These are phyloP conservation scores for Backusella liffmaniae DNA, from an alignment of 192 early-diverging fungal species.

Conservation along the genomic window DNA sequence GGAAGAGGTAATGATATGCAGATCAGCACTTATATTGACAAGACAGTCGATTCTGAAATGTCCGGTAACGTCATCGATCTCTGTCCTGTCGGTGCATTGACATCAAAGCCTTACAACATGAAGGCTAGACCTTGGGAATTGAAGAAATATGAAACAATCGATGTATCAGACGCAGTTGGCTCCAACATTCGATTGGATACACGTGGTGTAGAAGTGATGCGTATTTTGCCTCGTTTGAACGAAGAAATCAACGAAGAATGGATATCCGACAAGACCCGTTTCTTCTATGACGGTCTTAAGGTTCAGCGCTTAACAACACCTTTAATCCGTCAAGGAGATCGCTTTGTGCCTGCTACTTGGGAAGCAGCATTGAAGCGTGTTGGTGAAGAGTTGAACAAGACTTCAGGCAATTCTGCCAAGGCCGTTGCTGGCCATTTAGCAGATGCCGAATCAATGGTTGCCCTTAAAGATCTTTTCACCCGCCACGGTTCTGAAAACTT, in stretches of 20 bases:
- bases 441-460: constrained; percentile 90
- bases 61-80: constrained; percentile 97
- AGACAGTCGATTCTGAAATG: constrained; percentile 87
- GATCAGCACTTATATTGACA: constrained; percentile 94
- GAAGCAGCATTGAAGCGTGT: constrained; percentile 76
- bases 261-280: constrained; percentile 97
- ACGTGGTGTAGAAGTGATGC: constrained; percentile 95
- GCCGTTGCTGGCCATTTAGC: constrained; percentile 90
- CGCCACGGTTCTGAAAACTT: constrained; percentile 82
- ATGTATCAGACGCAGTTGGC: constrained; percentile 92
- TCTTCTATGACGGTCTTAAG: constrained; percentile 92
- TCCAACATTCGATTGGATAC: constrained; percentile 95
- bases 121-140: constrained; percentile 95
- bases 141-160: constrained; percentile 91
- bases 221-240: constrained; percentile 91
- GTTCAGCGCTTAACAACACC: constrained; percentile 93
- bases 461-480: constrained; percentile 95
- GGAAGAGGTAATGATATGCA: constrained; percentile 99
- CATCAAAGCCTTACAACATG: constrained; percentile 95
- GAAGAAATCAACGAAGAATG: constrained; percentile 98
- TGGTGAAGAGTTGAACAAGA: constrained; percentile 57
- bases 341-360: constrained; percentile 85
- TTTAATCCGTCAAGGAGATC: constrained; percentile 76
- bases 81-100: constrained; percentile 96
- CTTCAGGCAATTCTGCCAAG: constrained; percentile 62